phyloP scores from a whole-genome alignment of 352 stramenopile species.

The Phytopythium helicoides region DNA sequence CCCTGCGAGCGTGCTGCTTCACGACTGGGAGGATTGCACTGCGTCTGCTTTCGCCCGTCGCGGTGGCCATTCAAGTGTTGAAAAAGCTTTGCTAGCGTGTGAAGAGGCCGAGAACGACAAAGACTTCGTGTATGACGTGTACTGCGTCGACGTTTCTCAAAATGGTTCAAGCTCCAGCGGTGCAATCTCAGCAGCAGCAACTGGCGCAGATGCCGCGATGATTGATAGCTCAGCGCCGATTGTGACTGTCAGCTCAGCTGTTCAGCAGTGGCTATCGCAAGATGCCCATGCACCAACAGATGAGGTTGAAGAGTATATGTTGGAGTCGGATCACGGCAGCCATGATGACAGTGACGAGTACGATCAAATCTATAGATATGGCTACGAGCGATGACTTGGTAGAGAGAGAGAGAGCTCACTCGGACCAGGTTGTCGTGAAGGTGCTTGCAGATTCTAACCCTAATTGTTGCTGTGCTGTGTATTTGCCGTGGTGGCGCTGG shows the following conservation, averaged over 20 bases:
- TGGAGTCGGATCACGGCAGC: slow-evolving; percentile 75
- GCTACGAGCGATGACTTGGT: slow-evolving; percentile 19
- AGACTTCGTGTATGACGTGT: slow-evolving; percentile 84
- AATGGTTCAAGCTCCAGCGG: slow-evolving; percentile 11
- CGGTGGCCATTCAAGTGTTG: slow-evolving; percentile 49
- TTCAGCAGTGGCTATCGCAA: slow-evolving; percentile 77
- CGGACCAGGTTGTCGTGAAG: too few species aligned
- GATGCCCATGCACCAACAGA: slow-evolving; percentile 43
- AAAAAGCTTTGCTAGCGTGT: slow-evolving; percentile 65
- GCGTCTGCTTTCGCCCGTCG: slow-evolving; percentile 58
- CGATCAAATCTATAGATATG: slow-evolving; percentile 33
- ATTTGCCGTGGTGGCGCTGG: slow-evolving; percentile 8
- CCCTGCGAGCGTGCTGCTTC: slow-evolving; percentile 45
- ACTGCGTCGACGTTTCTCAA: slow-evolving; percentile 74
- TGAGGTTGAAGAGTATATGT: slow-evolving; percentile 71
- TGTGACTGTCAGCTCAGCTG: slow-evolving; percentile 71
- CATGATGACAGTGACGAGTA: slow-evolving; percentile 68
- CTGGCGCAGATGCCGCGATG: slow-evolving; percentile 4
- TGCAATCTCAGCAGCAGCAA: not conserved
- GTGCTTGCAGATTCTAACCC: not conserved
- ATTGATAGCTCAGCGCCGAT: slow-evolving; percentile 33
- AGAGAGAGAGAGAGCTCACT: not conserved
- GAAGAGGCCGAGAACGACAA: slow-evolving; percentile 77
- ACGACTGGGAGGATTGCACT: slow-evolving; percentile 61
- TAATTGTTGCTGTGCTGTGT: slow-evolving; percentile 12